These are phyloP conservation scores for Rhodamnia argentea DNA, from an alignment of 345 rosid genomes.

Conservation along the genomic window DNA sequence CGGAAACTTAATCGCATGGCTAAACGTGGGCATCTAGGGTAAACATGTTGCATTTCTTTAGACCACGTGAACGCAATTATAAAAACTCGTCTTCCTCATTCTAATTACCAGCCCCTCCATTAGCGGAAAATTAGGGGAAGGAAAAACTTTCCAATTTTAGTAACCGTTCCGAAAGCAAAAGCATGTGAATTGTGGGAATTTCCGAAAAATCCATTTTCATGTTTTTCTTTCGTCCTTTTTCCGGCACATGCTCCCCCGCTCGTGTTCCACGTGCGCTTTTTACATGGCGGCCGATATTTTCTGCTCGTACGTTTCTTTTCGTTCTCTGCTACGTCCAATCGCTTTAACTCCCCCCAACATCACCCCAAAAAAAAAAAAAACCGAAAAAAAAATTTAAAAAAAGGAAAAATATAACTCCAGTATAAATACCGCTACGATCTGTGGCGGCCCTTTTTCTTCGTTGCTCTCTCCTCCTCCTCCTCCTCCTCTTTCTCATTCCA, in stretches of 20 bases:
- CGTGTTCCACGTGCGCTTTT: conserved; percentile 7
- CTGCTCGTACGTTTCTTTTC: background rate
- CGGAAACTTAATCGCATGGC: background rate
- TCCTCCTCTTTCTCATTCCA: background rate
- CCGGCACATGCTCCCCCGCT: background rate
- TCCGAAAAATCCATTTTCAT: background rate
- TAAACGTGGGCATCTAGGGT: background rate
- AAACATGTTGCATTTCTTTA: background rate
- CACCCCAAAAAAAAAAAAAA: background rate
- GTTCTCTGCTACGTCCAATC: background rate
- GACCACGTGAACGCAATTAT: background rate
- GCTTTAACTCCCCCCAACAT: background rate
- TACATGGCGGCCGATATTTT: background rate
- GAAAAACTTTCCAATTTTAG: background rate
- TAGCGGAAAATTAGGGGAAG: background rate
- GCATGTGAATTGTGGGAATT: background rate
- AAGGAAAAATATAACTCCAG: background rate
- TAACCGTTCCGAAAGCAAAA: background rate
- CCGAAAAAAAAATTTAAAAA: background rate
- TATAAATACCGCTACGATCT: background rate
- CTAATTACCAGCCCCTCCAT: background rate
- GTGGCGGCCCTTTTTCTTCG: background rate
- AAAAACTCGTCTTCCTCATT: background rate
- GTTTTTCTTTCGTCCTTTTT: background rate
- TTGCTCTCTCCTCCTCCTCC: background rate